Evolutionary conservation across 257 asterid genomes (phyloP).

Genomic region (Solanum sparsipilum): DNA sequence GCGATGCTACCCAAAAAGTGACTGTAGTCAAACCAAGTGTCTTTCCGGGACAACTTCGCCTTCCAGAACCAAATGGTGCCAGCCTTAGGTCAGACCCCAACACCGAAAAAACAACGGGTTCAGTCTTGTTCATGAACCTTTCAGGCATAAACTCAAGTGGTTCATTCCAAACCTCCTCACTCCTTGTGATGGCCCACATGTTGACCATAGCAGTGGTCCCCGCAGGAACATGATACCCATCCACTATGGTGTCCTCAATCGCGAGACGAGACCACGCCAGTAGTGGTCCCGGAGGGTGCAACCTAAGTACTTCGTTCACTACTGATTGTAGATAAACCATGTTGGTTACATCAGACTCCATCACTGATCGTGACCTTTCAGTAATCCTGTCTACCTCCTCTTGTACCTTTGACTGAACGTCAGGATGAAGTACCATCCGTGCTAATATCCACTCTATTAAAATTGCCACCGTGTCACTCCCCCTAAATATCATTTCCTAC

Average conservation of each 20-base stretch:
- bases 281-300: conserved; percentile 31
- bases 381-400: conserved; percentile 7
- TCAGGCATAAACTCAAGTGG: conserved; percentile 12
- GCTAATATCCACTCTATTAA: conserved; percentile 26
- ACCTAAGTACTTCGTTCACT: conserved; percentile 20
- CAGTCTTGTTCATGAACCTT: background rate
- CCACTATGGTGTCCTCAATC: background rate
- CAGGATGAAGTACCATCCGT: conserved; percentile 10
- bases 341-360: conserved; percentile 5
- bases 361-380: background rate
- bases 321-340: conserved; percentile 15
- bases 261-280: conserved; percentile 23
- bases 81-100: conserved; percentile 20
- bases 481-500: conserved; percentile 32
- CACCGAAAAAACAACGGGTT: background rate
- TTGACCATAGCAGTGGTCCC: conserved; percentile 28
- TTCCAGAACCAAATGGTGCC: conserved; percentile 29
- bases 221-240: conserved; percentile 10
- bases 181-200: conserved; percentile 26
- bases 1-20: conserved; percentile 17
- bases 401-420: conserved; percentile 14
- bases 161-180: conserved; percentile 10
- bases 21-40: conserved; percentile 19
- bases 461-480: conserved; percentile 23
- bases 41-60: conserved; percentile 22